phyloP scores from a whole-genome alignment of 352 stramenopile genomes.

The Phytopythium mirpurense region DNA sequence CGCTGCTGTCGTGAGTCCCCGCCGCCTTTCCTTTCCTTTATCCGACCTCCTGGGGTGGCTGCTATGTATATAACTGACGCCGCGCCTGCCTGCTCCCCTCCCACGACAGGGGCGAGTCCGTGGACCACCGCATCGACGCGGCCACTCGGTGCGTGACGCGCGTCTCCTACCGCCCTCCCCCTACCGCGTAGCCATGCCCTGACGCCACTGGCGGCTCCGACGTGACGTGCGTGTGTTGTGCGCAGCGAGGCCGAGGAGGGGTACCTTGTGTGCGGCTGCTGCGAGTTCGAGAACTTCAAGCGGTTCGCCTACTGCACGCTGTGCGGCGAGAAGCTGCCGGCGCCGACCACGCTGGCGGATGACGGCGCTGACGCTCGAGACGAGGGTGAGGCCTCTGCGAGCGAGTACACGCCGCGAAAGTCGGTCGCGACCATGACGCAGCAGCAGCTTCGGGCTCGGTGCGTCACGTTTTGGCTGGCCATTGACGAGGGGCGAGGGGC shows the following conservation, averaged over 20 bases:
- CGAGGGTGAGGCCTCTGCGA: not conserved
- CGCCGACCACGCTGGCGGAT: slow-evolving; percentile 18
- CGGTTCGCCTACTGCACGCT: slow-evolving; percentile 56
- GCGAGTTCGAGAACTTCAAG: slow-evolving; percentile 75
- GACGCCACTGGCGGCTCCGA: not conserved
- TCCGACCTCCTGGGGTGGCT: no score
- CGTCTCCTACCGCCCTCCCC: not conserved
- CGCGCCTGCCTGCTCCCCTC: not conserved
- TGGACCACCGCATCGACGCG: slow-evolving; percentile 62
- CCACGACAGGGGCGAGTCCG: slow-evolving; percentile 23
- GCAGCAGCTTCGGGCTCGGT: slow-evolving; percentile 8
- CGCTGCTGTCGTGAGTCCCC: slow-evolving; percentile 33
- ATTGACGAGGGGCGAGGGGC: not conserved
- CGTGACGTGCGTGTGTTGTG: not conserved
- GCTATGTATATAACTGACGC: not conserved
- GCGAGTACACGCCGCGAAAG: slow-evolving; percentile 2
- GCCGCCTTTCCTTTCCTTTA: not conserved
- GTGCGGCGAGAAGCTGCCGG: slow-evolving; percentile 48
- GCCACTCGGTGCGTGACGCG: slow-evolving; percentile 28
- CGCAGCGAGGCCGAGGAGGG: slow-evolving; percentile 53
- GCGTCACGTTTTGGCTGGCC: not conserved
- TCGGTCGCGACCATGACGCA: slow-evolving; percentile 10
- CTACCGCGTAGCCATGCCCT: not conserved
- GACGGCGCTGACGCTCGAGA: slow-evolving; percentile 13
- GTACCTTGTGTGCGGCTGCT: slow-evolving; percentile 37